A percentile compares a stretch with the other conserved stretches of the same genome.
Conservation (phyloP, 1,284 basidiomycete genomes). For the Trametes pubescens region DNA sequence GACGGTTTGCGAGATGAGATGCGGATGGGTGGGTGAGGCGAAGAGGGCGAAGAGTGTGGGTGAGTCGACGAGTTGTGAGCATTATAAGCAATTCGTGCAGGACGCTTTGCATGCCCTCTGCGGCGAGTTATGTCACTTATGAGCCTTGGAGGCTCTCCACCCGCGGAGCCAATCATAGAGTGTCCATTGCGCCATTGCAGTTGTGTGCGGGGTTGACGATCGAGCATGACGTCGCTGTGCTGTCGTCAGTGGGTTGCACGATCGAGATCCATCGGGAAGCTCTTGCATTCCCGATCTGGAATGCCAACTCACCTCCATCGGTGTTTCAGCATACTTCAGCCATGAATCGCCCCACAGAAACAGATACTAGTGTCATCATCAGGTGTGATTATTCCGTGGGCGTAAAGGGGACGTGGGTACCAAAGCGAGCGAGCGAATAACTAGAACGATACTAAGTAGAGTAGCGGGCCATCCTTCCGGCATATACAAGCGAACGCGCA, state of each 20-base stretch:
- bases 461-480: conserved; percentile 6
- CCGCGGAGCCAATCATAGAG: conserved; percentile 9
- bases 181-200: neutral
- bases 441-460: conserved; percentile 14
- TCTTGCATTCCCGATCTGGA: conserved; percentile 6
- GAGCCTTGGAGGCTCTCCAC: conserved; percentile 13
- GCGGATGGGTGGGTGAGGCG: neutral
- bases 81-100: conserved; percentile 9
- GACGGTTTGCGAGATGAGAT: neutral
- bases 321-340: neutral
- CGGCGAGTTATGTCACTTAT: neutral
- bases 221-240: conserved; percentile 14
- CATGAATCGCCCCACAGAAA: neutral
- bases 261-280: conserved; percentile 32
- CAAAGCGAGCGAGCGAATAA: conserved; percentile 18
- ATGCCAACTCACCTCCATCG: neutral
- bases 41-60: conserved; percentile 6
- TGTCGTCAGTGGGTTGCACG: neutral
- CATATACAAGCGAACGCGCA: conserved; percentile 17
- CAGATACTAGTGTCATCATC: neutral
- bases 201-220: conserved; percentile 1
- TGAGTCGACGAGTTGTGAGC: conserved; percentile 14
- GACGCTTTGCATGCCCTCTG: neutral
- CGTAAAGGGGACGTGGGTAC: conserved; percentile 9
- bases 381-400: conserved; percentile 13